Evolutionary conservation across 1,284 basidiomycete species (phyloP).

Genomic region (Xerocomus minutiporus): DNA sequence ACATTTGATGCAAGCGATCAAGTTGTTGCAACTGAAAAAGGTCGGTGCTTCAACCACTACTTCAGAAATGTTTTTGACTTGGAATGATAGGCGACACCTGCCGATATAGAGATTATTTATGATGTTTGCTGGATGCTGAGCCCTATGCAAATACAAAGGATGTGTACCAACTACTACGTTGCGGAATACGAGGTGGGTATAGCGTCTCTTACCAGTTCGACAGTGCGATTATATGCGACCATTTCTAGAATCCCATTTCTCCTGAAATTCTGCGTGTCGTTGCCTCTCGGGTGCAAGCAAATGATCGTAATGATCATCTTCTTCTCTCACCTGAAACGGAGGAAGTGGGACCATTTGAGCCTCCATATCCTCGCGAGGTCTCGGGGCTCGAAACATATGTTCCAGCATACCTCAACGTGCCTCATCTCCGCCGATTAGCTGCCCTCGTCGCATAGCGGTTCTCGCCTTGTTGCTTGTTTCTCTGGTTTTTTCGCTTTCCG

Average conservation of each 20-base stretch:
- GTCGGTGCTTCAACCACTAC: constrained; percentile 39
- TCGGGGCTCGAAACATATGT: constrained; percentile 86
- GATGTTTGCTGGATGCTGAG: constrained; percentile 99
- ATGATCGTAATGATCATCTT: constrained; percentile 93
- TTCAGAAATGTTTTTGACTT: constrained; percentile 9
- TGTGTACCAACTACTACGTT: constrained; percentile 97
- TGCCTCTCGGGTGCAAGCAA: constrained; percentile 87
- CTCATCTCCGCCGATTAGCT: constrained; percentile 76
- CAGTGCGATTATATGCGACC: constrained; percentile 5
- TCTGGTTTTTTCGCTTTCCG: constrained; percentile 1
- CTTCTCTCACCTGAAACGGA: constrained; percentile 92
- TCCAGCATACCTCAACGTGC: constrained; percentile 80
- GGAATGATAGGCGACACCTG: constrained; percentile 67
- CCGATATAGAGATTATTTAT: constrained; percentile 98
- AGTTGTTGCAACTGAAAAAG: constrained; percentile 97
- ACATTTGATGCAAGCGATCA: constrained; percentile 99
- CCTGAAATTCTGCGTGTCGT: constrained; percentile 96
- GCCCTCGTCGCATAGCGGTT: constrained; percentile 65
- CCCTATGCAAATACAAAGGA: constrained; percentile 98
- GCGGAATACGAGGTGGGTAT: constrained; percentile 88
- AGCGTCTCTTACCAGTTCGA: constrained; percentile 14
- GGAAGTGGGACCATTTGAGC: constrained; percentile 89
- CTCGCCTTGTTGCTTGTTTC: background rate
- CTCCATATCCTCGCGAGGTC: constrained; percentile 82
- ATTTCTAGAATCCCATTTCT: constrained; percentile 81